These are phyloP conservation scores for Cercis canadensis DNA, from an alignment of 306 rosid genomes.

Conservation along the genomic window DNA sequence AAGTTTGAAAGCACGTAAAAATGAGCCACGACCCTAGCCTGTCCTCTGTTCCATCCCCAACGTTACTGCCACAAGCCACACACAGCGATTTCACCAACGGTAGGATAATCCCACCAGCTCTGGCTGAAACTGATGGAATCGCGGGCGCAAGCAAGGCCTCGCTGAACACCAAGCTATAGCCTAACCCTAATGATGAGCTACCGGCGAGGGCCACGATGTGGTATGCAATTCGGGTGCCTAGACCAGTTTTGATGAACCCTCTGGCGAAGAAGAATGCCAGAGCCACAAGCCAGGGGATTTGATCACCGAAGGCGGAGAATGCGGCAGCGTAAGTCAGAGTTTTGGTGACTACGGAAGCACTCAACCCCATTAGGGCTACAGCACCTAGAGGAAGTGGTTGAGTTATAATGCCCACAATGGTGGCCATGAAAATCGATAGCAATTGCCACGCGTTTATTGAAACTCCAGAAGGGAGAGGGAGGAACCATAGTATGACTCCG, in stretches of 20 bases:
- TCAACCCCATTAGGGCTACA: constrained; percentile 59
- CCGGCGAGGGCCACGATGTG: constrained; percentile 67
- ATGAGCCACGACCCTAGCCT: constrained; percentile 66
- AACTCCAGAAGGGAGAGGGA: constrained; percentile 59
- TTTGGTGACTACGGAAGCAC: constrained; percentile 60
- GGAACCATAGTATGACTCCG: constrained; percentile 59
- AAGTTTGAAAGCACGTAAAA: constrained; percentile 74
- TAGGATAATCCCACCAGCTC: constrained; percentile 65
- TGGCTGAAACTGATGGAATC: constrained; percentile 1
- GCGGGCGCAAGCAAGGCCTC: constrained; percentile 37
- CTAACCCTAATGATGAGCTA: constrained; percentile 66
- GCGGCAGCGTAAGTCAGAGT: constrained; percentile 61
- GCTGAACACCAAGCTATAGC: constrained; percentile 70
- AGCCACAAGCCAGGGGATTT: constrained; percentile 69
- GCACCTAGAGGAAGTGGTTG: constrained; percentile 70
- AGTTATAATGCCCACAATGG: constrained; percentile 63
- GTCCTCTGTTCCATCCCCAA: constrained; percentile 41
- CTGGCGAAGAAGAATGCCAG: constrained; percentile 70
- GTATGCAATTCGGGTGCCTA: constrained; percentile 62
- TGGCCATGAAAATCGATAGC: constrained; percentile 62
- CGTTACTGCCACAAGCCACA: neutral
- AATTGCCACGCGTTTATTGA: constrained; percentile 64
- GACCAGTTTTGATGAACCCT: constrained; percentile 67
- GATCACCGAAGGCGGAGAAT: constrained; percentile 65
- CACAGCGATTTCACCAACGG: constrained; percentile 59